Conservation (phyloP, 768 basidiomycete genomes). For the Leucocoprinus birnbaumii region DNA sequence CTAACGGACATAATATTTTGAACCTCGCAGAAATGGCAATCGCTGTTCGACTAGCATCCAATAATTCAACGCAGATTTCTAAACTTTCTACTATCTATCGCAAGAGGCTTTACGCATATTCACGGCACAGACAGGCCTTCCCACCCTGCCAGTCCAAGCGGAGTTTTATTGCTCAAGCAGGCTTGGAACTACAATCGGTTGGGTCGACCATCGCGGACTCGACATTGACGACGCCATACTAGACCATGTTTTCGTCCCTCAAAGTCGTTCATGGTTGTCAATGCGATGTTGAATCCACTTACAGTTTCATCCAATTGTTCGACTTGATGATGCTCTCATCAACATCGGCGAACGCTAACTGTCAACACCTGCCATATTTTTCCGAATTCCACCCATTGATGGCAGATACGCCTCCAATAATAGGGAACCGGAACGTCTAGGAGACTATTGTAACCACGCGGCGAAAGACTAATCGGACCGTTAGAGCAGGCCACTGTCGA, state of each 20-base stretch:
- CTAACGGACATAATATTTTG: no score
- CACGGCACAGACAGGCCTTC: neutral
- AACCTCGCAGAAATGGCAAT: no score
- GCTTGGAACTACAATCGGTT: slow-evolving; percentile 47
- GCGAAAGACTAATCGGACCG: slow-evolving; percentile 48
- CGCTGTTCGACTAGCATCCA: no score
- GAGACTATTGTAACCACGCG: slow-evolving; percentile 42
- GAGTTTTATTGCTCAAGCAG: neutral
- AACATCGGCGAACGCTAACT: slow-evolving; percentile 41
- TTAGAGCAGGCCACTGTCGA: slow-evolving; percentile 42
- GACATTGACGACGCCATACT: slow-evolving; percentile 45
- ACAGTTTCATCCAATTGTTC: slow-evolving; percentile 44
- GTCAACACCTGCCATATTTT: slow-evolving; percentile 61
- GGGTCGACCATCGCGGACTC: slow-evolving; percentile 36
- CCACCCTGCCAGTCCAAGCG: no score
- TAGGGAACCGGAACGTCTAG: slow-evolving; percentile 55
- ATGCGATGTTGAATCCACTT: slow-evolving; percentile 45
- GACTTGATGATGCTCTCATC: slow-evolving; percentile 26
- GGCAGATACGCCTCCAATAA: slow-evolving; percentile 53
- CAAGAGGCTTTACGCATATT: no score
- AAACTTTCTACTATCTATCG: no score
- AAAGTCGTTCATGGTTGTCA: slow-evolving; percentile 51
- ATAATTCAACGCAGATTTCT: no score
- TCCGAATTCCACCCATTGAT: slow-evolving; percentile 49
- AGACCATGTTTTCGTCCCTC: slow-evolving; percentile 42